phyloP scores from a whole-genome alignment of 2,329 filamentous ascomycete genomes.

The Cercospora zeina region DNA sequence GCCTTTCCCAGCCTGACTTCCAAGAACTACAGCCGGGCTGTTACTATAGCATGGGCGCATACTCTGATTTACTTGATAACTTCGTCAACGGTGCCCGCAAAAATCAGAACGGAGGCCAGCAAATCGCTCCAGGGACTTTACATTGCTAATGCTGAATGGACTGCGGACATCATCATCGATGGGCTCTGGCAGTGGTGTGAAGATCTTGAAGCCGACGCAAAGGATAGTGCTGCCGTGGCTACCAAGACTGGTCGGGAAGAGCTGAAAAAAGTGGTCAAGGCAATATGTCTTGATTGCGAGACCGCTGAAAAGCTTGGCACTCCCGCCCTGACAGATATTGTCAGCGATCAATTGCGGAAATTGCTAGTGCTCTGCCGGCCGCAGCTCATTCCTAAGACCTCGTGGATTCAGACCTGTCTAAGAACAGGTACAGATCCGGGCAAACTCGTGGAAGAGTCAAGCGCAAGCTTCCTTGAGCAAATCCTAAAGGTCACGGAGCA shows the following conservation, averaged over 20 bases:
- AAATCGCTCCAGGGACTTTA: slow-evolving; percentile 67
- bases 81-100: slow-evolving; percentile 60
- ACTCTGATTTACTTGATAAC: slow-evolving; percentile 78
- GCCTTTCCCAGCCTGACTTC: slow-evolving; percentile 46
- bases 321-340: slow-evolving; percentile 49
- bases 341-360: slow-evolving; percentile 72
- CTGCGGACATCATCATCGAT: slow-evolving; percentile 60
- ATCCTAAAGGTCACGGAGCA: slow-evolving; percentile 56
- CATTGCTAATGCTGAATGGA: slow-evolving; percentile 56
- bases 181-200: slow-evolving; percentile 81
- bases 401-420: slow-evolving; percentile 88
- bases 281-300: slow-evolving; percentile 63
- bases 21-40: slow-evolving; percentile 44
- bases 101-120: slow-evolving; percentile 64
- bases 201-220: slow-evolving; percentile 67
- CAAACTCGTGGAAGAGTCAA: slow-evolving; percentile 64
- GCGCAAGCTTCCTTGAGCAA: slow-evolving; percentile 66
- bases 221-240: slow-evolving; percentile 69
- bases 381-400: slow-evolving; percentile 72
- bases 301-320: slow-evolving; percentile 50
- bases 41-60: slow-evolving; percentile 66
- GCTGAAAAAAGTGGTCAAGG: slow-evolving; percentile 61
- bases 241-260: slow-evolving; percentile 65
- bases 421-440: slow-evolving; percentile 81
- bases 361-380: slow-evolving; percentile 76